Base-by-base conservation (phyloP, 352 stramenopile species). In the Globisporangium yorkense region DNA sequence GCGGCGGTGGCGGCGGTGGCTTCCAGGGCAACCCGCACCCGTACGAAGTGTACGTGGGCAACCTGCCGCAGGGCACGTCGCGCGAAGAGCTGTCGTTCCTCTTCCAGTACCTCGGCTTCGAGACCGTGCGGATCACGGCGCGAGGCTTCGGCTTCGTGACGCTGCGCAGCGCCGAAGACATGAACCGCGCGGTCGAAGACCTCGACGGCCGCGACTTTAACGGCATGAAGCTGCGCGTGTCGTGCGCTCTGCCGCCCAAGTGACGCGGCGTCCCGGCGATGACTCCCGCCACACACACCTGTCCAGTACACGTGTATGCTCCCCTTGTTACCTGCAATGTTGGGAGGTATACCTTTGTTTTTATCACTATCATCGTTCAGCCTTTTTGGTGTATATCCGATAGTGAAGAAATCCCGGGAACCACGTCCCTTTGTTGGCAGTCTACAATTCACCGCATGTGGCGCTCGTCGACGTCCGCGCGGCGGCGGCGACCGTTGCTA, bases 111-210 rank as follows among this genome's bases (percentile, higher is more conserved):
- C 59, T 92, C 12, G 74, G 79, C 9, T 90, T 87, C 54, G 84
- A 93, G 59, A 89, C 79, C 6, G 83, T 93, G 35, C 84, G 84
- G n/a, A 93, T 93, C 59, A 93, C 84, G 21, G 77, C 79, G 46
- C 77, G 84, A 43, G 84, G 84, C 0, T 91, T 91, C 65, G 84
- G 84, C 21, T 93, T 93, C 59, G 84, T 93, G 44, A 90, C 84
- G 53, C 67, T 93, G 43, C 80, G 78, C 51, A 91, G 72, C 27
- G 77, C 77, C 7, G 81, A 88, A 56, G 74, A 88, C 50, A 88
- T 93, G 80, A 71, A 89, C 51, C 81, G 84, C 51, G 84, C 84
- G 8, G 81, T 91, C 37, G 81, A 89, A 71, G 79, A 91, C 50
- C 67, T 93, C 16, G 81, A 93, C 48, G 81, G 81, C 15, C 84